Evolutionary conservation across 176 grass and related monocot species (phyloP), one percentile per base, ranked within the genome.

Genomic region (Oryza longistaminata): DNA sequence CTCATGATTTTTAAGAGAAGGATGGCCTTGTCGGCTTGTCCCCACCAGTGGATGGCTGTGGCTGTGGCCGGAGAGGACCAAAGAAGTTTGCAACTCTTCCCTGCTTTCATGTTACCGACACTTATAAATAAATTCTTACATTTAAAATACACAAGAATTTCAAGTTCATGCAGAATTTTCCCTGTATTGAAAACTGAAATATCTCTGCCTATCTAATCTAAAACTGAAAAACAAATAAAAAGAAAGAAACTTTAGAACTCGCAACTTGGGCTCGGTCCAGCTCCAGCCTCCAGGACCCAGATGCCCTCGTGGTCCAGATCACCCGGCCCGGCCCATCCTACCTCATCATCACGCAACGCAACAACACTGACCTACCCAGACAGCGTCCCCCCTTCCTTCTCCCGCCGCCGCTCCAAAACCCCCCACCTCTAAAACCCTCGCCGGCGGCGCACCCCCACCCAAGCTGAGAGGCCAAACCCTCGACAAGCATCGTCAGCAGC

Each of bases 391-490:
- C 40, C 24, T 67, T 46, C 40, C 33, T 67, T 37, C 24, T 79
- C 68, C 42, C 76, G 87, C 82, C 87, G 87, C 87, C 82, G 82
- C 87, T 25, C 85, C 44, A 4, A 68, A 89, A 85, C 42, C 78
- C 71, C 88, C 17, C 17, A 31, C 17, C 53, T 53, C 88, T 64
- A 86, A 90, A 90, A 90, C 88, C 78, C 73, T 86, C 83, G 83
- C 88, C 88, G 83, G 33, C 78, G 83, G 83, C 72, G 5, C 80
- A 11, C 66, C 19, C 27, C 45, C 55, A 25, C 35, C 82, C 39
- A 27, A 70, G 12, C 66, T 13, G 10, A 68, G 40, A 64, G 14
- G 43, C 7, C 0, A 74, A 83, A 31, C 68, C 81, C 74, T 71
- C 27, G 67, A 70, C 33, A 70, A 10, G 9, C 40, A 43, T 42